A percentile compares a stretch with the other conserved stretches of the same genome.
phyloP scores from a whole-genome alignment of 2,329 filamentous ascomycete species.

The Diplodia seriata region DNA sequence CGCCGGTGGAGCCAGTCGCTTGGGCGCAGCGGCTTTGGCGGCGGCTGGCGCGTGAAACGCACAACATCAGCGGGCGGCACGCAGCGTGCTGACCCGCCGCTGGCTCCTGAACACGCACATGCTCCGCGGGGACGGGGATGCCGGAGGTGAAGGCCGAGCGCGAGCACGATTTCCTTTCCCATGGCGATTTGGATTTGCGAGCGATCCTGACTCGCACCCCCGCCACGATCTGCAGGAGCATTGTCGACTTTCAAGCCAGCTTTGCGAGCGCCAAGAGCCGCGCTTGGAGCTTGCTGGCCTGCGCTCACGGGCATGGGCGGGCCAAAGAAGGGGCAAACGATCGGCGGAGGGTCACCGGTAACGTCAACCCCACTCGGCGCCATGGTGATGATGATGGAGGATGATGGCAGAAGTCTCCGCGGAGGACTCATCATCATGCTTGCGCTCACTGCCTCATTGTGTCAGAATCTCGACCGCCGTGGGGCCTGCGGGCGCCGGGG shows the following conservation, averaged over 20 bases:
- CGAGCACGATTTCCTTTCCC: conserved; percentile 3
- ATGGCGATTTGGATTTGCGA: conserved; percentile 13
- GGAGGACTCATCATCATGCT: background rate
- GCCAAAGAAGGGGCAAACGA: background rate
- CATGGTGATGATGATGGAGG: background rate
- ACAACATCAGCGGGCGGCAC: conserved; percentile 2
- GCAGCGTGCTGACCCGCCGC: background rate
- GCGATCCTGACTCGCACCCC: conserved; percentile 12
- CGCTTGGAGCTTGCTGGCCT: background rate
- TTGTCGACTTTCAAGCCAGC: conserved; percentile 8
- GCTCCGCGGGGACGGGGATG: conserved; percentile 6
- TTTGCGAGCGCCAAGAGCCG: conserved; percentile 2
- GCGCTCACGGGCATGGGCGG: background rate
- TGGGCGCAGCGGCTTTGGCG: background rate
- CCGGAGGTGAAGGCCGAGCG: conserved; percentile 1
- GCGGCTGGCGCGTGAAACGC: conserved; percentile 2
- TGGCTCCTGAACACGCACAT: background rate
- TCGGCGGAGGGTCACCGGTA: conserved; percentile 10
- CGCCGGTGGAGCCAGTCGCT: background rate
- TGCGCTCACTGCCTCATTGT: background rate
- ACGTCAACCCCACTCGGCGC: conserved; percentile 12
- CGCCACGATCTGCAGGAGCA: conserved; percentile 22
- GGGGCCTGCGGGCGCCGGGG: background rate
- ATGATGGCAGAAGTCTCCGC: conserved; percentile 20
- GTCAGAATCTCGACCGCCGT: background rate